Percentiles rank a stretch among this genome's conserved stretches.
These are phyloP conservation scores for Aristolochia fimbriata DNA, from an alignment of 164 flowering plant genomes.

Conservation along the genomic window DNA sequence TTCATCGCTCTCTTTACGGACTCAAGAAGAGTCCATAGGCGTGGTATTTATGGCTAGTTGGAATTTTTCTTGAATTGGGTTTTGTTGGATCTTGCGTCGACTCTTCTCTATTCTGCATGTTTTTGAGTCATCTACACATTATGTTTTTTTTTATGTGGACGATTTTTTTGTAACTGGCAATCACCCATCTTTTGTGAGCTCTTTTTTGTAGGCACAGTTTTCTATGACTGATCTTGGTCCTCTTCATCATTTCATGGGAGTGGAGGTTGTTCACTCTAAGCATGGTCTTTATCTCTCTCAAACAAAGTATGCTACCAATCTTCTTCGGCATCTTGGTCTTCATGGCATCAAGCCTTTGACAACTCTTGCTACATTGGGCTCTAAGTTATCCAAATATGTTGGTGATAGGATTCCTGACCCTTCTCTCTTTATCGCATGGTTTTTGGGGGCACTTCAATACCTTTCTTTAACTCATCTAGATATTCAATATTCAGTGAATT, in stretches of 20 bases:
- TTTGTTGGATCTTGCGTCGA: not conserved
- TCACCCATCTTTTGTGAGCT: not conserved
- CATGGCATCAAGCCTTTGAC: not conserved
- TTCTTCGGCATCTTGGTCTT: not conserved
- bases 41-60: not conserved
- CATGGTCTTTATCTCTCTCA: not conserved
- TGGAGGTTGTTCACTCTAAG: not conserved
- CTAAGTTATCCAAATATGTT: too few species aligned
- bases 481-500: too few species aligned
- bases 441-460: too few species aligned
- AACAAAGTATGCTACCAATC: not conserved
- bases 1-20: not conserved
- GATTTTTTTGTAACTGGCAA: not conserved
- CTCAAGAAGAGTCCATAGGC: too few species aligned
- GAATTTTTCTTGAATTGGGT: not conserved
- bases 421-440: too few species aligned
- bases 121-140: not conserved
- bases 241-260: not conserved
- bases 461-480: too few species aligned
- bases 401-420: too few species aligned
- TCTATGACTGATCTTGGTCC: not conserved
- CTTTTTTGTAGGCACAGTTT: not conserved
- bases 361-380: too few species aligned
- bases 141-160: not conserved
- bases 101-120: not conserved